Percentiles rank a stretch among this genome's conserved stretches.
phyloP scores from a whole-genome alignment of 345 rosid genomes.

The Brassica incana region DNA sequence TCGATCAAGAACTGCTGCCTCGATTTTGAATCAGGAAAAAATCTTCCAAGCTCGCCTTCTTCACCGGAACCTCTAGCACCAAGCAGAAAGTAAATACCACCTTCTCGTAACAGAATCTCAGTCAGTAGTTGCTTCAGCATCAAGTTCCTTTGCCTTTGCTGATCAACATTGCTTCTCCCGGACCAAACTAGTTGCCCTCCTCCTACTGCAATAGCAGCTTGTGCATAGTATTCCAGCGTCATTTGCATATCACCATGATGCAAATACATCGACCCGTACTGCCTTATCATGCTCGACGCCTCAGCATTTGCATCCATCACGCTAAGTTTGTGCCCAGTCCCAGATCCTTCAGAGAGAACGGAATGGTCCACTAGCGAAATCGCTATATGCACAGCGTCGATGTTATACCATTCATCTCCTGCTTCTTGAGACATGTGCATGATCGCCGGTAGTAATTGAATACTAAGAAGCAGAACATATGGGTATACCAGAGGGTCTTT shows the following conservation, averaged over 20 bases:
- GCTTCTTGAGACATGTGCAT: slow-evolving; percentile 76
- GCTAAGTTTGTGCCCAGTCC: slow-evolving; percentile 65
- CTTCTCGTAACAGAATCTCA: slow-evolving; percentile 85
- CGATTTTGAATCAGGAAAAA: slow-evolving; percentile 57
- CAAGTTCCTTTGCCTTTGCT: slow-evolving; percentile 79
- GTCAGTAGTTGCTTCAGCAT: slow-evolving; percentile 91
- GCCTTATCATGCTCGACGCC: slow-evolving; percentile 89
- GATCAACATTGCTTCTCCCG: slow-evolving; percentile 78
- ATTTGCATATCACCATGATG: slow-evolving; percentile 70
- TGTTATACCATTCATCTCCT: slow-evolving; percentile 71
- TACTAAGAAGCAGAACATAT: slow-evolving; percentile 80
- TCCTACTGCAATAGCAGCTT: slow-evolving; percentile 93
- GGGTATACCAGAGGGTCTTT: slow-evolving; percentile 97
- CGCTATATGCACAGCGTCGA: slow-evolving; percentile 82
- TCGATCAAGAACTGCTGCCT: slow-evolving; percentile 85
- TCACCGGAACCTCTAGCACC: slow-evolving; percentile 87
- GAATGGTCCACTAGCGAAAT: slow-evolving; percentile 83
- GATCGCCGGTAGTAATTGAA: slow-evolving; percentile 84
- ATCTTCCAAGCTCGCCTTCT: slow-evolving; percentile 86
- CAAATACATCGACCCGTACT: slow-evolving; percentile 77
- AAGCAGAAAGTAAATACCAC: slow-evolving; percentile 75
- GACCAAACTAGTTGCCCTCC: slow-evolving; percentile 90
- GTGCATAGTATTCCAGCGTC: slow-evolving; percentile 92
- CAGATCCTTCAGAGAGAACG: slow-evolving; percentile 67
- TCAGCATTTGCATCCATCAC: slow-evolving; percentile 92